Percentiles rank a stretch among this genome's conserved stretches.
phyloP scores from a whole-genome alignment of 2,329 filamentous ascomycete genomes.

The Alternaria alternata region DNA sequence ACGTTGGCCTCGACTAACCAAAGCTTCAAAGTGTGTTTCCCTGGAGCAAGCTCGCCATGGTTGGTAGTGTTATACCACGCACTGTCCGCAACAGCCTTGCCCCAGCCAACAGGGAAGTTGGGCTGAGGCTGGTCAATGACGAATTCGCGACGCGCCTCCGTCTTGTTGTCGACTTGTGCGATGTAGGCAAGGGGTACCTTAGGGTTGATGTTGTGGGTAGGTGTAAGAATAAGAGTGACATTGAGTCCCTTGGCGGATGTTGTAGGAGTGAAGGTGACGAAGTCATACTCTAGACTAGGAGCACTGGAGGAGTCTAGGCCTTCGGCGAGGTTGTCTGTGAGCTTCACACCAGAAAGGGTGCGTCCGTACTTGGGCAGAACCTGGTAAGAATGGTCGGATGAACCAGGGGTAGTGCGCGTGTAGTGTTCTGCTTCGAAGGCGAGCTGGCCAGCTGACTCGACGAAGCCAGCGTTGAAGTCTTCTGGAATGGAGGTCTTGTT shows the following conservation, averaged over 20 bases:
- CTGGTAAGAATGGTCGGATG: constrained; percentile 38
- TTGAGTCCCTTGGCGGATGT: constrained; percentile 44
- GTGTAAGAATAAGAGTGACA: constrained; percentile 53
- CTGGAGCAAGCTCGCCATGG: constrained; percentile 41
- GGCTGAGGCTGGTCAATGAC: constrained; percentile 54
- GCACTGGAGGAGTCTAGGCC: constrained; percentile 38
- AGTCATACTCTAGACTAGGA: constrained; percentile 48
- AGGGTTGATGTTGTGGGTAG: constrained; percentile 62
- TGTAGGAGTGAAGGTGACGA: constrained; percentile 47
- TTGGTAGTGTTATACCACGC: constrained; percentile 60
- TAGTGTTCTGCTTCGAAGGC: constrained; percentile 52
- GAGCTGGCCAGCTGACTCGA: constrained; percentile 46
- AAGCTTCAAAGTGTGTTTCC: constrained; percentile 55
- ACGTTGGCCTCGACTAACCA: constrained; percentile 58
- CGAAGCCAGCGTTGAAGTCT: constrained; percentile 45
- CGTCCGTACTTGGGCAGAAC: constrained; percentile 48
- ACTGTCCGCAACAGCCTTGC: constrained; percentile 58
- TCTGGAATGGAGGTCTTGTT: constrained; percentile 47
- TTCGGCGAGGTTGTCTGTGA: constrained; percentile 38
- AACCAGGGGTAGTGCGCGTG: constrained; percentile 37
- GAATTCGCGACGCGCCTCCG: constrained; percentile 52
- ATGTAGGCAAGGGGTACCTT: constrained; percentile 60
- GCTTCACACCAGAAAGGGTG: constrained; percentile 47
- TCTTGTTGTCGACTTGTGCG: constrained; percentile 56
- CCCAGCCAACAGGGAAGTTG: constrained; percentile 59